Base-by-base conservation (phyloP, 2,329 filamentous ascomycete genomes). In the Lasiodiplodia sp. region DNA sequence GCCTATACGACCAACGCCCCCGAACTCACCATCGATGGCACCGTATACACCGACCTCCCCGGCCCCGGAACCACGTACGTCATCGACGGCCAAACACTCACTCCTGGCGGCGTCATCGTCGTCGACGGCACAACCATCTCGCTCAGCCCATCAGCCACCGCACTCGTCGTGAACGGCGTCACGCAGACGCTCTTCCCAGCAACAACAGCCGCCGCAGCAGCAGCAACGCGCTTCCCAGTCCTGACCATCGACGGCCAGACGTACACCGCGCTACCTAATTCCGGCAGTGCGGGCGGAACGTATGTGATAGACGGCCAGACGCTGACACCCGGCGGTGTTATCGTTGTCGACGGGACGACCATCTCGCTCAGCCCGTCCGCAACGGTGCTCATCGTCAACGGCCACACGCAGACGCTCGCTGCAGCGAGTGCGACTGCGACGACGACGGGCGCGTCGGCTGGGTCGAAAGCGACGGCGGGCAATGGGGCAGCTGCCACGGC, bases 251-350 rank as follows among this genome's bases (percentile, higher is more conserved):
- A 38, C 21, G 69, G 67, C 7, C 67, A 55, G 25, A 68, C 38
- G 8, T 68, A 68, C 56, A 68, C 66, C 2, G 56, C 66, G 16
- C 38, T 67, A 1, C 23, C 64, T 7, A 49, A 31, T 18, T 56
- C 52, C 1, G 38, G 64, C 21, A 18, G 25, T 28, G 55, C 44
- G 1, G 66, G 40, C 25, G 28, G 18, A 23, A 68, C 66, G 0
- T 84, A 82, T 53, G 68, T 82, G 16, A 72, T 83, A 14, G 74
- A 75, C 16, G 81, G 79, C 18, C 74, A 80, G 47, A 82, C 80
- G 2, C 75, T 83, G 2, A 72, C 73, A 1, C 77, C 80, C 6
- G 79, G 78, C 5, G 76, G 76, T 11, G 69, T 70, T 2, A 75
- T 80, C 34, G 77, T 75, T 18, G 71, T 80, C 1, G 64, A 49